Conservation (phyloP, 2,329 filamentous ascomycete genomes). For the Parastagonospora nodorum region DNA sequence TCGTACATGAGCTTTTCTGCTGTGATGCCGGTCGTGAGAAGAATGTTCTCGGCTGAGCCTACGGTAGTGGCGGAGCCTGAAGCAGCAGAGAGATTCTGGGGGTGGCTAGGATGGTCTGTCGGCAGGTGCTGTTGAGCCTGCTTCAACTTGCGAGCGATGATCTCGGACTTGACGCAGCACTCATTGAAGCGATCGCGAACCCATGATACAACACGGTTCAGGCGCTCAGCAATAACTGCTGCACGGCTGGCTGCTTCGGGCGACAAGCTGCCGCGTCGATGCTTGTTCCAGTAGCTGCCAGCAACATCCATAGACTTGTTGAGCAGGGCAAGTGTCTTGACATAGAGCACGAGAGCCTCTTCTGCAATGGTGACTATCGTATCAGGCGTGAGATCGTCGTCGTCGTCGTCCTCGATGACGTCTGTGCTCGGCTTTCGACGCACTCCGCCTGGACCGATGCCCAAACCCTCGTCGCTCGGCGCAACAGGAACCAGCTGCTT, state of each 20-base stretch:
- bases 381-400: slow-evolving; percentile 78
- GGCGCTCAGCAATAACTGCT: slow-evolving; percentile 65
- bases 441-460: slow-evolving; percentile 59
- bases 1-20: slow-evolving; percentile 99
- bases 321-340: slow-evolving; percentile 88
- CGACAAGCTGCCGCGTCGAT: slow-evolving; percentile 63
- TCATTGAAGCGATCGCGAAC: slow-evolving; percentile 94
- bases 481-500: slow-evolving; percentile 91
- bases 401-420: slow-evolving; percentile 59
- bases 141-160: slow-evolving; percentile 85
- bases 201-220: slow-evolving; percentile 96
- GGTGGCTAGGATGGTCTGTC: slow-evolving; percentile 82
- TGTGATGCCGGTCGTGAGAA: slow-evolving; percentile 84
- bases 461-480: slow-evolving; percentile 73
- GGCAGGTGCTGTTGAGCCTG: slow-evolving; percentile 86
- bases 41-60: slow-evolving; percentile 76
- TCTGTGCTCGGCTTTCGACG: slow-evolving; percentile 38
- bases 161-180: slow-evolving; percentile 92
- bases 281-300: slow-evolving; percentile 87
- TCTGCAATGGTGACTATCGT: slow-evolving; percentile 87
- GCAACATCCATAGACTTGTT: slow-evolving; percentile 96
- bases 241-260: slow-evolving; percentile 45
- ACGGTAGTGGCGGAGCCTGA: slow-evolving; percentile 62
- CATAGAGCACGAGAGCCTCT: slow-evolving; percentile 92
- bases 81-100: slow-evolving; percentile 72